Base-by-base conservation (phyloP, 2,329 filamentous ascomycete genomes). In the Arthrinium phaeospermum region DNA sequence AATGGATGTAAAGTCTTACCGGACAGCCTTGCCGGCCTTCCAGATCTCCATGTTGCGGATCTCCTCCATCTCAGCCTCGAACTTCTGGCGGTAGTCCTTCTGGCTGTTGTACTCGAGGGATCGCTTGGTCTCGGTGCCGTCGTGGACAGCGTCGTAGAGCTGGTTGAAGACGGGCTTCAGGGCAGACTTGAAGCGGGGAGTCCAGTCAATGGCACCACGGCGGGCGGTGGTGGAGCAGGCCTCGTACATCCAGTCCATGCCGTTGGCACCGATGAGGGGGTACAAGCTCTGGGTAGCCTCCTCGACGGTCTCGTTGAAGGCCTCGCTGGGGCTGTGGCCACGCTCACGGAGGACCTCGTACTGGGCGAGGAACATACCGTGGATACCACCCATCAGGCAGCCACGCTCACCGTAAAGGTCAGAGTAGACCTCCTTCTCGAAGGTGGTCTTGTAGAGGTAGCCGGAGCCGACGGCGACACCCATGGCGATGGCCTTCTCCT, bases 171-270 rank as follows among this genome's bases (percentile, higher is more conserved):
- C 93, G 81, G 96, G 96, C 93, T 98, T 98, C 83, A 99, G 91
- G 83, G 93, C 95, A 79, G 96, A 93, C 93, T 98, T 98, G 94
- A 99, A 99, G 83, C 90, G 90, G 85, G 92, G 92, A 83, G 93
- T 96, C 96, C 96, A 99, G 91, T 99, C 96, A 83, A 99, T 97
- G 87, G 96, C 96, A 86, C 96, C 96, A 83, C 96, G 95, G 82
- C 96, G 94, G 82, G 96, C 96, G 73, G 96, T 99, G 83, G 96
- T 99, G 76, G 96, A 98, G 93, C 96, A 99, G 78, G 96, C 96
- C 84, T 96, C 95, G 89, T 97, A 99, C 96, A 99, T 99, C 95
- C 97, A 99, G 90, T 99, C 96, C 96, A 99, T 98, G 82, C 96
- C 96, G 87, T 98, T 93, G 86, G 91, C 91, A 82, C 96, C 96